Conservation (phyloP, 177 flowering plant species). For the Vitis hybrid region DNA sequence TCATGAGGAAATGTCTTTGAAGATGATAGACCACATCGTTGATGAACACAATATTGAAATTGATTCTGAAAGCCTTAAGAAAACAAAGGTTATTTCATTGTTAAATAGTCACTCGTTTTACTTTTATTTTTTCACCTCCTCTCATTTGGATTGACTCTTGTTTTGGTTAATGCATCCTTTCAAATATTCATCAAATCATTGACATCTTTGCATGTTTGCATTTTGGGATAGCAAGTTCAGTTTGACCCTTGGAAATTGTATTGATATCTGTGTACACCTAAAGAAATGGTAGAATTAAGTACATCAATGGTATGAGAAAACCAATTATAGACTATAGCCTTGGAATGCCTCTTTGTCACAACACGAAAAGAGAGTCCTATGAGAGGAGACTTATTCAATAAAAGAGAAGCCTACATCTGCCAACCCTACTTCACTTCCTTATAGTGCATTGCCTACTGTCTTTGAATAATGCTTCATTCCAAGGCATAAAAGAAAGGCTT, state of each 20-base stretch:
- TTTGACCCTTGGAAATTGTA: neutral
- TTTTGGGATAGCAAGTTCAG: neutral
- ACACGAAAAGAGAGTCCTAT: no score
- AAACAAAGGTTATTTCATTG: constrained; percentile 46
- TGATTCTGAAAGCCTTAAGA: constrained; percentile 44
- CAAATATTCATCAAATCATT: neutral
- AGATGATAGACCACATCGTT: constrained; percentile 66
- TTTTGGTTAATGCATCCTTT: neutral
- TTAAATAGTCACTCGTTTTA: neutral
- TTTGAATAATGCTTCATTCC: no score
- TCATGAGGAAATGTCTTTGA: constrained; percentile 70
- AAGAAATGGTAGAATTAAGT: neutral
- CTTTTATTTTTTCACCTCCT: neutral
- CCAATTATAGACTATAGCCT: neutral
- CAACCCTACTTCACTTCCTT: no score
- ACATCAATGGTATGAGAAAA: neutral
- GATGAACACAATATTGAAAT: constrained; percentile 65
- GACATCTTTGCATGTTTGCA: neutral
- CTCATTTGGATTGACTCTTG: neutral
- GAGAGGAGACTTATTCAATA: no score
- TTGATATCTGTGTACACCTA: no score
- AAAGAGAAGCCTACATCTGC: no score
- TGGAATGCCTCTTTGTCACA: no score
- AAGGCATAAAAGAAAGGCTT: no score
- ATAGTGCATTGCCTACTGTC: no score